Conservation (phyloP, 495 filamentous ascomycete genomes). For the Neurospora sp. region DNA sequence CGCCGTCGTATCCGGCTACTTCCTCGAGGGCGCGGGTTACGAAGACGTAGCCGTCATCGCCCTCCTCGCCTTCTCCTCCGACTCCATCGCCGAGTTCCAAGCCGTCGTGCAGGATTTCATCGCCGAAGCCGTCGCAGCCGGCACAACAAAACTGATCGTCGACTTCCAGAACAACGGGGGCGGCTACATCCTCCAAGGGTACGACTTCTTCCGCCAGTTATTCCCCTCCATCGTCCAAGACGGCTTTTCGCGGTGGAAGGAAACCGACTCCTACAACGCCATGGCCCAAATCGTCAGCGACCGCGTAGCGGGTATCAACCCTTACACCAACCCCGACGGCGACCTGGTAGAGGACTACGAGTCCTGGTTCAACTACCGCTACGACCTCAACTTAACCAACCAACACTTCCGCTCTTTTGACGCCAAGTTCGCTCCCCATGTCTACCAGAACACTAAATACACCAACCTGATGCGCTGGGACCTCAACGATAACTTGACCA, state of each 20-base stretch:
- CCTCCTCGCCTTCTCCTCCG: conserved; percentile 12
- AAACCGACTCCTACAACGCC: conserved; percentile 22
- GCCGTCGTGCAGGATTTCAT: conserved; percentile 30
- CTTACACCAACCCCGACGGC: conserved; percentile 13
- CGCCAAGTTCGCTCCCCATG: conserved; percentile 26
- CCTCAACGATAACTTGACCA: conserved; percentile 26
- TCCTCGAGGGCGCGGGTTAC: conserved; percentile 30
- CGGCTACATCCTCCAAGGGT: conserved; percentile 35
- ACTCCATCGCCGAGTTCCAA: conserved; percentile 25
- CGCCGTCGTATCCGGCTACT: conserved; percentile 40
- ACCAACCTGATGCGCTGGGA: conserved; percentile 32
- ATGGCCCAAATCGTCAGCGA: conserved; percentile 21
- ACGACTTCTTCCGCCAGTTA: conserved; percentile 30
- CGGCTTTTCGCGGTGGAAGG: conserved; percentile 15
- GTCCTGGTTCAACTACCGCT: conserved; percentile 28
- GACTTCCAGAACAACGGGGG: conserved; percentile 45
- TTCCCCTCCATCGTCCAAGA: conserved; percentile 19
- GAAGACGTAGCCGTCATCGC: conserved; percentile 28
- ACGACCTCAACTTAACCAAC: conserved; percentile 26
- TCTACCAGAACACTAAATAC: conserved; percentile 23
- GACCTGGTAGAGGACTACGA: conserved; percentile 19
- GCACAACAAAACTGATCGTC: conserved; percentile 43
- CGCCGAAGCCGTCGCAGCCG: conserved; percentile 20
- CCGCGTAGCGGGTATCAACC: conserved; percentile 20
- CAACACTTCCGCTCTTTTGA: conserved; percentile 26